Base-by-base conservation (phyloP, 1,284 basidiomycete species). In the Mycosarcoma maydis region DNA sequence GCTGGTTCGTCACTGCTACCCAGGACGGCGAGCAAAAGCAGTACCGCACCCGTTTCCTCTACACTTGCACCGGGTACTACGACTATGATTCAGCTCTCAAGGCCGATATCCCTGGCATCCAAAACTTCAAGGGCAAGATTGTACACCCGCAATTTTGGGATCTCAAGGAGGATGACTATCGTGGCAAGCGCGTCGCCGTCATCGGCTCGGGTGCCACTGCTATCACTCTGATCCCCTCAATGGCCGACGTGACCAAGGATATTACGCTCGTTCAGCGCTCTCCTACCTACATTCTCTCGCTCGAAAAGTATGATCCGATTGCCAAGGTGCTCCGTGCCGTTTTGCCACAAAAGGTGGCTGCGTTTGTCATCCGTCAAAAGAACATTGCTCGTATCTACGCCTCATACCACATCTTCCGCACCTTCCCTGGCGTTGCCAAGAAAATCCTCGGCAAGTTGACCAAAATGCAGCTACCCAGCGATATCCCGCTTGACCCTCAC, bases 261-360 rank as follows among this genome's bases (percentile, higher is more conserved):
- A 68, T 82, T 38, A 82, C 81, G 9, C 57, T 82, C 30, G 66
- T 82, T n/a, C 81, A 82, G 54, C 70, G 81, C 23, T 74, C 71
- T 7, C 81, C 81, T 24, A 69, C 73, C 32, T 82, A 82, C 62
- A 71, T 80, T 50, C 40, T 77, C 37, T 56, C 62, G 26, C 60
- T 80, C n/a, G 75, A 80, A 17, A 72, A 70, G 34, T 49, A 55
- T 33, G 76, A 79, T 36, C 59, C 59, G 9, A 65, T 72, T 41
- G 66, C 71, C 23, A 56, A 65, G 37, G 42, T 80, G 32, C 43
- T 76, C 43, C 72, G 77, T 33, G 64, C 65, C 20, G 60, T 71
- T n/a, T 46, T 82, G 8, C 80, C 79, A 9, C 30, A 34, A 13
- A 42, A 19, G 29, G 6, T 57, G 16, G 68, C 68, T 22, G 61